Evolutionary conservation across 2,329 filamentous ascomycete genomes (phyloP), one percentile per base, ranked within the genome.

Genomic region (Botryotinia globosa): DNA sequence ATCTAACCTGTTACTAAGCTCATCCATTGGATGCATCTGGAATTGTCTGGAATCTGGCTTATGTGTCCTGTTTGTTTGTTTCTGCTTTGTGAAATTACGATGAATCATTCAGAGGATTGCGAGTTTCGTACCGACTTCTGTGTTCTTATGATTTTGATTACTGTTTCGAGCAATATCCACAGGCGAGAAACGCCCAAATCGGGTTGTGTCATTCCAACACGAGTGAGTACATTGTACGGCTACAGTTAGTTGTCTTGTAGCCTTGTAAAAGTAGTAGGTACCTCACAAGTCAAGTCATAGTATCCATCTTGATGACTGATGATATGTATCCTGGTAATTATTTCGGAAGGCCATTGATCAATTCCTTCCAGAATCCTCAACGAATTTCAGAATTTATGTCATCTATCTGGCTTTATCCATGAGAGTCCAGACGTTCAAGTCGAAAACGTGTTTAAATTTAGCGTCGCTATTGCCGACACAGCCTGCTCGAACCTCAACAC

Each of bases 91-190:
- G n/a, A 63, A 63, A 63, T 63, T 63, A 56, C 39, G 32, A 48
- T 59, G 68, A 51, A 58, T 70, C 68, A 70, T 22, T 39, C n/a
- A 48, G n/a, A 44, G 29, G 29, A n/a, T 62, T 39, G 56, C 67
- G 42, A 69, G 59, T 67, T 51, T 34, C 22, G 48, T 56, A 20
- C 16, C 22, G 65, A 20, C 10, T n/a, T 61, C 39, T 39, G 34
- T 61, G 34, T 63, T 63, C 59, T 63, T 20, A n/a, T 29, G 20
- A 25, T 42, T 62, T 25, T 62, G 2, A 29, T 42, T 62, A 62
- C 39, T n/a, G n/a, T 61, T 61, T 69, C 56, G 39, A 69, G 67
- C 37, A 34, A 14, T n/a, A 37, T 62, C 42, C 56, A 69, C 59
- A 42, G 25, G 12, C n/a, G 51, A 25, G 37, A 59, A 34, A 37